Base-by-base conservation (phyloP, 139 green algal genomes). In the Ettlia oleoabundans region DNA sequence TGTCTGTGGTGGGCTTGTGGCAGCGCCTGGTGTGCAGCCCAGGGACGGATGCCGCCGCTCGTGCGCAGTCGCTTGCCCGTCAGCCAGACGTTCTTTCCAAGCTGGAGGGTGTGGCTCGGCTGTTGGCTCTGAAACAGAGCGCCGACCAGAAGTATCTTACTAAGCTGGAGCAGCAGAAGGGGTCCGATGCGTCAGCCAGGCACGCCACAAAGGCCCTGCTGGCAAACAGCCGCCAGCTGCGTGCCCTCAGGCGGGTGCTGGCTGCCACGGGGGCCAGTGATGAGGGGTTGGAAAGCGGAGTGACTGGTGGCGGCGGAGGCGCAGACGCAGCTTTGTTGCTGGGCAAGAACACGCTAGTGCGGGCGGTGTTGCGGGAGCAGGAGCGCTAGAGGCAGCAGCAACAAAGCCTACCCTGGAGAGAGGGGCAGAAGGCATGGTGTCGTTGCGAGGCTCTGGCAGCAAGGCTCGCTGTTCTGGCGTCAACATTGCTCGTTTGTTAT, bases 101-200 rank as follows among this genome's bases (percentile, higher is more conserved):
- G 77, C 91, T 92, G 87, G 90, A 95, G 68, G 88, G 90, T 43
- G 90, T 97, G 9, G 82, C 79, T 2, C 88, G 93, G 75, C 79
- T 98, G 71, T 86, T 98, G 38, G 51, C 66, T 4, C 83, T 91
- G 38, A 94, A 94, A 81, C 83, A 91, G 15, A 85, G 93, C 3
- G 88, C 84, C 66, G 94, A 96, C 83, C 83, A 84, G 0, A 93
- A 92, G 51, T 97, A 98, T 83, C 90, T 97, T 33, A 82, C 80
- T 26, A 87, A 90, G 40, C 81, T 98, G 55, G 94, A 98, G 81
- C 87, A 86, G 35, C 79, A 93, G 47, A 96, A 96, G 83, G 78
- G 51, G 51, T 58, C 38, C 0, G 62, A 74, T 10, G 40, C n/a
- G 35, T 90, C 86, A 2, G 93, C 93, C 0, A 78, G 86, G 21